Conservation (phyloP, 495 filamentous ascomycete species). For the Tuber calosporum region DNA sequence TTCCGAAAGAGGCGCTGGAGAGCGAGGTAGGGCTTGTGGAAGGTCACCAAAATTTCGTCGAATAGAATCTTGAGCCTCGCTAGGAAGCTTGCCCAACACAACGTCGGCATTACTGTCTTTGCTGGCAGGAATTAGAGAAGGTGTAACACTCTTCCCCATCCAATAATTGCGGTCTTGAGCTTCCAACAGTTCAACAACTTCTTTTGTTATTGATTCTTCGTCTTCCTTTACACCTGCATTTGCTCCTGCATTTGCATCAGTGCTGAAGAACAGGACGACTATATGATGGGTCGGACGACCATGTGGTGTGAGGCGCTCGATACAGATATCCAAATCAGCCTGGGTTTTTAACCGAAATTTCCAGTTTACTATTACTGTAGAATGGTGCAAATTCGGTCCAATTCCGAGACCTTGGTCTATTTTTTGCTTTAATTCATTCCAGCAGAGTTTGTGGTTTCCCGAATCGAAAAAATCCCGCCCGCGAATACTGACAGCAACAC, state of each 20-base stretch:
- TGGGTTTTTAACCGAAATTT: slow-evolving; percentile 8
- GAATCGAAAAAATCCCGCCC: slow-evolving; percentile 6
- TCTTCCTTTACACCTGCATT: neutral
- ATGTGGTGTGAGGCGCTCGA: slow-evolving; percentile 4
- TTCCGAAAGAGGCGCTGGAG: neutral
- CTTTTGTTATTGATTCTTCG: slow-evolving; percentile 7
- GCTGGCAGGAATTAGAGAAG: slow-evolving; percentile 1
- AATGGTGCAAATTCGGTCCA: neutral
- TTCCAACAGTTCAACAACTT: slow-evolving; percentile 1
- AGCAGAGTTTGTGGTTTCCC: neutral
- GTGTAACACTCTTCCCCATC: slow-evolving; percentile 1
- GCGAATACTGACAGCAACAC: neutral
- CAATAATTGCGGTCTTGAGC: slow-evolving; percentile 3
- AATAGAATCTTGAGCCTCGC: slow-evolving; percentile 3
- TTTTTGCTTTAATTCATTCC: neutral
- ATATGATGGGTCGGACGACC: slow-evolving; percentile 11
- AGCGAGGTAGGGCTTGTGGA: neutral
- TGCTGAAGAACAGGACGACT: slow-evolving; percentile 3
- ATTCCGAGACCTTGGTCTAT: slow-evolving; percentile 2
- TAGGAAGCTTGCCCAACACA: neutral
- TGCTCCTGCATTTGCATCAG: neutral
- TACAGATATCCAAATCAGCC: slow-evolving; percentile 13
- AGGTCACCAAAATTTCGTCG: neutral
- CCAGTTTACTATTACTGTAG: slow-evolving; percentile 13
- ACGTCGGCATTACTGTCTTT: neutral